Conservation (phyloP, 306 rosid species). For the Inga oerstediana region DNA sequence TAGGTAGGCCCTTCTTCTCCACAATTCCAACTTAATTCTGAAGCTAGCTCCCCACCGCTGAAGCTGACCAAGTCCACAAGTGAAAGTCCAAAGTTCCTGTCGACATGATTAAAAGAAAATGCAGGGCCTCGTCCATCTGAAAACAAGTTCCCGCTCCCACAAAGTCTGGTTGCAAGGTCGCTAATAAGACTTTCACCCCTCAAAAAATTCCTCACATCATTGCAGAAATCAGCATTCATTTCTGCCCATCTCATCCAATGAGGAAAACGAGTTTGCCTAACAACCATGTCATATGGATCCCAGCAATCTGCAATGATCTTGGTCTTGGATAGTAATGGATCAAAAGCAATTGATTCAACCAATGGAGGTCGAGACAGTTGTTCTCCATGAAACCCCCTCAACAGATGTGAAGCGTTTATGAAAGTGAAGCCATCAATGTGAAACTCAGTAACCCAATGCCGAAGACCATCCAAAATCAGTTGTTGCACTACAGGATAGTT, state of each 20-base stretch:
- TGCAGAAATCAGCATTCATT: slow-evolving; percentile 64
- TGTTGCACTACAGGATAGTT: slow-evolving; percentile 80
- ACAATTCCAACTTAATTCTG: slow-evolving; percentile 87
- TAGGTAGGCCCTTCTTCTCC: slow-evolving; percentile 94
- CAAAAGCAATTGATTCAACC: slow-evolving; percentile 85
- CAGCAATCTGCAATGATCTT: slow-evolving; percentile 82
- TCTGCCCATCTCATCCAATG: slow-evolving; percentile 99
- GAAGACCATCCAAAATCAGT: slow-evolving; percentile 78
- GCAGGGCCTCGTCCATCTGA: slow-evolving; percentile 84
- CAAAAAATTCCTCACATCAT: slow-evolving; percentile 67
- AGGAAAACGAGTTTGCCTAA: slow-evolving; percentile 65
- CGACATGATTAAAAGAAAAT: slow-evolving; percentile 69
- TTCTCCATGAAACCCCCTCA: slow-evolving; percentile 70
- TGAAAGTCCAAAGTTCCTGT: slow-evolving; percentile 72
- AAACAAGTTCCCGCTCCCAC: slow-evolving; percentile 87
- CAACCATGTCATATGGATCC: slow-evolving; percentile 61
- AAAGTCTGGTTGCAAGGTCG: slow-evolving; percentile 86
- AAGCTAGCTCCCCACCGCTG: slow-evolving; percentile 48
- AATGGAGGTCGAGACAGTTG: slow-evolving; percentile 78
- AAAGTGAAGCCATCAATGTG: slow-evolving; percentile 93
- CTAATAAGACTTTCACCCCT: slow-evolving; percentile 74
- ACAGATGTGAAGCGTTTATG: slow-evolving; percentile 72
- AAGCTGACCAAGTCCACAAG: slow-evolving; percentile 93
- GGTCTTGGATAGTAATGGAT: slow-evolving; percentile 75
- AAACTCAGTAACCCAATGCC: slow-evolving; percentile 87